Evolutionary conservation across 2,329 filamentous ascomycete genomes (phyloP).

Genomic region (Hypomyces rosellus): DNA sequence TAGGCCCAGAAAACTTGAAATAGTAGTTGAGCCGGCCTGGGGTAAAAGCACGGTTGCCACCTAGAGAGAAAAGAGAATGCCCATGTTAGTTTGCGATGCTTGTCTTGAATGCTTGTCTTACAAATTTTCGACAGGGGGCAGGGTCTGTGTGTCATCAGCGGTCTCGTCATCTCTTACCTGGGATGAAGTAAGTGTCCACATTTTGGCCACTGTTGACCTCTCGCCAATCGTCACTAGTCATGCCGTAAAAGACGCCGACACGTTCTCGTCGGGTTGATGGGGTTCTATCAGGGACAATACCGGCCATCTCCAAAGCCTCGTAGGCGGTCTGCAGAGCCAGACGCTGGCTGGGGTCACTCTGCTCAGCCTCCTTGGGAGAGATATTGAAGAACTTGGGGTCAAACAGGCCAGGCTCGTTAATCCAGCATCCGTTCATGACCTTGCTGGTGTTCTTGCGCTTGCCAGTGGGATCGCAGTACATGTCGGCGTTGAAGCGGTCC

Average conservation of each 20-base stretch:
- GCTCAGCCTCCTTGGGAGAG: constrained; percentile 68
- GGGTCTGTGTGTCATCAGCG: too few species aligned
- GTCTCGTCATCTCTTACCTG: constrained; percentile 20
- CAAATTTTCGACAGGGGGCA: too few species aligned
- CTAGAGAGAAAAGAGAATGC: too few species aligned
- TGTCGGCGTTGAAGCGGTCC: constrained; percentile 58
- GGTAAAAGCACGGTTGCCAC: constrained; percentile 43
- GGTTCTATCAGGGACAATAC: constrained; percentile 9
- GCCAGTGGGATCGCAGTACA: constrained; percentile 61
- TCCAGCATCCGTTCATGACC: constrained; percentile 63
- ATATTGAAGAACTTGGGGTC: constrained; percentile 79
- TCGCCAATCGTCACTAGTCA: constrained; percentile 72
- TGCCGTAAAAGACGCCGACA: constrained; percentile 69
- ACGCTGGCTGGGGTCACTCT: constrained; percentile 71
- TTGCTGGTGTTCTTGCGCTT: constrained; percentile 63
- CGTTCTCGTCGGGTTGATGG: constrained; percentile 45
- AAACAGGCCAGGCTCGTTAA: constrained; percentile 66
- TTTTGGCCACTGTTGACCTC: constrained; percentile 71
- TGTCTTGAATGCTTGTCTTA: too few species aligned
- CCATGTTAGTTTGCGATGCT: too few species aligned
- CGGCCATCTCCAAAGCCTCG: constrained; percentile 63
- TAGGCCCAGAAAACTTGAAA: constrained; percentile 70
- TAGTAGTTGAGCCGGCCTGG: constrained; percentile 67
- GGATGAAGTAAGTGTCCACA: constrained; percentile 49
- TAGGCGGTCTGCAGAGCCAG: constrained; percentile 69